A percentile compares a stretch with the other conserved stretches of the same genome.
Evolutionary conservation across 2,329 filamentous ascomycete species (phyloP).

Genomic region (Cladosporium phlei): DNA sequence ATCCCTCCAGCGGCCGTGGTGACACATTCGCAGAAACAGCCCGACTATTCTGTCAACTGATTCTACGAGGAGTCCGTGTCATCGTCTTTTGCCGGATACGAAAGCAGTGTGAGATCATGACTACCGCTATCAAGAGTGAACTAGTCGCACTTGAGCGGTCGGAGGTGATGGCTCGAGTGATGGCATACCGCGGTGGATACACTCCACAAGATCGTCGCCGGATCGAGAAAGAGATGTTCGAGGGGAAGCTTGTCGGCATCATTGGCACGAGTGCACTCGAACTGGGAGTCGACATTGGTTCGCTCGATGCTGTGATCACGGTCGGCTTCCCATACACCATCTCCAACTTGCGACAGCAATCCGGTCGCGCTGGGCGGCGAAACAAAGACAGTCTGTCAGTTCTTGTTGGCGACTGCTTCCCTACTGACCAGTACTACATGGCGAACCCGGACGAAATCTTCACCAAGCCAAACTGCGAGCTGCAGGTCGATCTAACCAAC

Average conservation of each 20-base stretch:
- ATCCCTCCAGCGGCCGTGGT: slow-evolving; percentile 80
- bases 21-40: slow-evolving; percentile 82
- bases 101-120: slow-evolving; percentile 79
- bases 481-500: slow-evolving; percentile 89
- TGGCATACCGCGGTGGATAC: slow-evolving; percentile 94
- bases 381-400: slow-evolving; percentile 93
- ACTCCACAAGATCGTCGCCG: slow-evolving; percentile 81
- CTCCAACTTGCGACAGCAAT: slow-evolving; percentile 89
- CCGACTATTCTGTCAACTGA: slow-evolving; percentile 81
- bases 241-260: slow-evolving; percentile 86
- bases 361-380: slow-evolving; percentile 81
- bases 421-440: slow-evolving; percentile 96
- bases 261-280: slow-evolving; percentile 91
- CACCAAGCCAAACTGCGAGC: slow-evolving; percentile 79
- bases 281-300: slow-evolving; percentile 90
- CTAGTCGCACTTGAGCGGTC: slow-evolving; percentile 65
- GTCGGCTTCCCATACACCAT: slow-evolving; percentile 96
- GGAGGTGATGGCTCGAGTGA: slow-evolving; percentile 74
- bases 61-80: slow-evolving; percentile 80
- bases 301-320: slow-evolving; percentile 86
- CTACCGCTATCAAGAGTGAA: slow-evolving; percentile 74
- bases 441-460: slow-evolving; percentile 91
- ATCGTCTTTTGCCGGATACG: slow-evolving; percentile 90
- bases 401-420: slow-evolving; percentile 80
- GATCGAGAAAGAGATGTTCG: slow-evolving; percentile 96